Evolutionary conservation across 768 basidiomycete species (phyloP).

Genomic region (Termitomyces sp.): DNA sequence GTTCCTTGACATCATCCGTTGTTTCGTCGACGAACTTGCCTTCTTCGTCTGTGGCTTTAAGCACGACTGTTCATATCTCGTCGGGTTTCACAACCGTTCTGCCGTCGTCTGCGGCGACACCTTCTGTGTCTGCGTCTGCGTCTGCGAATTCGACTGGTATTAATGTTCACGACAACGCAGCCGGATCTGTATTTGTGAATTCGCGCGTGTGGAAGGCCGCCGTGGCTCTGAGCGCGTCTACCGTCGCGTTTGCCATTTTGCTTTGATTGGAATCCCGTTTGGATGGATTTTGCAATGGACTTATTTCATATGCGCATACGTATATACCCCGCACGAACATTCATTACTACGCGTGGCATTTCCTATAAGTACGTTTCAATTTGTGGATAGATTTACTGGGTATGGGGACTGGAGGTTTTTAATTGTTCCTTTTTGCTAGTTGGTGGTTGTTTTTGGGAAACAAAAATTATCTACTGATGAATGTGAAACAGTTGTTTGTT

Average conservation of each 20-base stretch:
- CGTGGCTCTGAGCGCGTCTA: constrained; percentile 11
- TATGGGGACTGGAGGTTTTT: background rate
- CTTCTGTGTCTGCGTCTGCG: background rate
- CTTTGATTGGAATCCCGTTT: constrained; percentile 4
- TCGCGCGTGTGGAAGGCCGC: constrained; percentile 16
- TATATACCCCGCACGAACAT: constrained; percentile 1
- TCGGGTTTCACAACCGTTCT: background rate
- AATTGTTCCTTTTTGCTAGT: background rate
- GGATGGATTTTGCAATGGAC: background rate
- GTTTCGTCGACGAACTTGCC: background rate
- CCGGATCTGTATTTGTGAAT: constrained; percentile 10
- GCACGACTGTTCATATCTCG: background rate
- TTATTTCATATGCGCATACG: background rate
- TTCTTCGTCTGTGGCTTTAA: background rate
- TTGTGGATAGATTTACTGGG: background rate
- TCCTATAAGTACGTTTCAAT: background rate
- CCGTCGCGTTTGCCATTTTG: constrained; percentile 11
- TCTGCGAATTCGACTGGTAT: constrained; percentile 10
- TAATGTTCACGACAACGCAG: constrained; percentile 12
- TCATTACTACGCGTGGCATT: background rate
- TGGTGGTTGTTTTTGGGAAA: background rate
- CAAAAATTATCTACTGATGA: background rate
- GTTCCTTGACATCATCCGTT: background rate
- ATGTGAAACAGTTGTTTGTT: background rate
- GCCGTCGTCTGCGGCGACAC: background rate